Conservation (phyloP, 371 early-diverging fungal species). For the Mortierella sp. region DNA sequence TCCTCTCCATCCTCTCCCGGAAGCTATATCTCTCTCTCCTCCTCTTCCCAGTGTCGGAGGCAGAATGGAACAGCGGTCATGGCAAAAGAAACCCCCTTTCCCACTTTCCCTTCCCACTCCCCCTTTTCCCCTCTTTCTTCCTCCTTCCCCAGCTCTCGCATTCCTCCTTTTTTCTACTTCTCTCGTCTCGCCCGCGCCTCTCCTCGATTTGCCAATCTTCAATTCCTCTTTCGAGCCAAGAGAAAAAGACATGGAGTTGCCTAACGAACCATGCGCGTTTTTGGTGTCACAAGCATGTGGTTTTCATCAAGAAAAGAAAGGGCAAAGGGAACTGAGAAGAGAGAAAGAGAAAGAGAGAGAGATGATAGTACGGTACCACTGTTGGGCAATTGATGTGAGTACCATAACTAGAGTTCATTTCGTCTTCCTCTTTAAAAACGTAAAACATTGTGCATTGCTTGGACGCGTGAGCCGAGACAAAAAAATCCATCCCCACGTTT, state of each 20-base stretch:
- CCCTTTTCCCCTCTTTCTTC: not conserved
- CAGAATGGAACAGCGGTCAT: not conserved
- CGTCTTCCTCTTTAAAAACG: no score
- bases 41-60: slow-evolving; percentile 9
- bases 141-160: not conserved
- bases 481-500: not conserved
- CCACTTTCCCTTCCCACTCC: not conserved
- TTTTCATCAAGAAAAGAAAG: not conserved
- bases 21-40: not conserved
- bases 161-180: not conserved
- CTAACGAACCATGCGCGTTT: slow-evolving; percentile 1
- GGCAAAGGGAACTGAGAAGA: not conserved
- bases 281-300: not conserved
- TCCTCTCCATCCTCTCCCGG: not conserved
- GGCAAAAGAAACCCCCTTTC: not conserved
- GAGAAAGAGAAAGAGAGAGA: not conserved
- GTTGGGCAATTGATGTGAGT: not conserved
- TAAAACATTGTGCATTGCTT: not conserved
- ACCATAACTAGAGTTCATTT: no score
- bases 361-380: not conserved
- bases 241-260: not conserved
- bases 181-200: not conserved
- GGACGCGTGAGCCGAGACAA: not conserved
- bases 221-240: not conserved
- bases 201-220: not conserved